A percentile compares a stretch with the other conserved stretches of the same genome.
These are phyloP conservation scores for Beauveria varroae DNA, from an alignment of 2,329 filamentous ascomycete species.

Conservation along the genomic window DNA sequence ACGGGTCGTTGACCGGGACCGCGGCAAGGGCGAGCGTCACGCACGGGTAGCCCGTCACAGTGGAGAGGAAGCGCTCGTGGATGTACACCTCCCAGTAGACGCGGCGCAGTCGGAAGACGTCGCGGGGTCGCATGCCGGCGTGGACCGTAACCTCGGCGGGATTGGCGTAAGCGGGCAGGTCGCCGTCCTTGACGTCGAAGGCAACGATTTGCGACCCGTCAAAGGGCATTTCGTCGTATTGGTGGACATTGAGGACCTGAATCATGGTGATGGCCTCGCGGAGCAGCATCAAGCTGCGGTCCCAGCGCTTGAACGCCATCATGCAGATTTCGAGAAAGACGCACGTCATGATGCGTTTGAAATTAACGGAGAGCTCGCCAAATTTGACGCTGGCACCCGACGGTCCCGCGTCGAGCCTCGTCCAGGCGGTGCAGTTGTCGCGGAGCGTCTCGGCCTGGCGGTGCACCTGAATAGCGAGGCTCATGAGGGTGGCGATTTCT, in stretches of 20 bases:
- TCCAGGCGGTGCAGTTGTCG: constrained; percentile 16
- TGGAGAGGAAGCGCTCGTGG: constrained; percentile 48
- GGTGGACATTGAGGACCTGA: constrained; percentile 35
- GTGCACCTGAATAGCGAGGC: constrained; percentile 18
- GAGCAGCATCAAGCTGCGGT: constrained; percentile 42
- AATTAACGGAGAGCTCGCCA: constrained; percentile 33
- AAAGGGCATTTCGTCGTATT: constrained; percentile 22
- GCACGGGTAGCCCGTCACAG: constrained; percentile 39
- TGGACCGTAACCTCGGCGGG: background rate
- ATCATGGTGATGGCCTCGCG: constrained; percentile 40
- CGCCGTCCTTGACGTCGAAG: background rate
- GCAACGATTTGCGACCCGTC: background rate
- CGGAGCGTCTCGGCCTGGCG: constrained; percentile 20
- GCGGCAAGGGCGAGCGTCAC: constrained; percentile 25
- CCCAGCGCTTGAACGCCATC: constrained; percentile 38
- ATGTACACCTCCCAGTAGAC: constrained; percentile 50
- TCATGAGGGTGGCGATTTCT: constrained; percentile 20
- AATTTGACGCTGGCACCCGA: constrained; percentile 26
- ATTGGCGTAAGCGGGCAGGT: background rate
- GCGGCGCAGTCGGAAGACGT: constrained; percentile 26
- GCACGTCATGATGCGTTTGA: constrained; percentile 41
- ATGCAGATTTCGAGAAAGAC: constrained; percentile 46
- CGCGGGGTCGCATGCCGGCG: background rate
- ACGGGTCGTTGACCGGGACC: constrained; percentile 23
- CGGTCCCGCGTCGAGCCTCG: constrained; percentile 1